Percentiles rank a stretch among this genome's conserved stretches.
Evolutionary conservation across 345 rosid species (phyloP).

Genomic region (Lagerstroemia speciosa): DNA sequence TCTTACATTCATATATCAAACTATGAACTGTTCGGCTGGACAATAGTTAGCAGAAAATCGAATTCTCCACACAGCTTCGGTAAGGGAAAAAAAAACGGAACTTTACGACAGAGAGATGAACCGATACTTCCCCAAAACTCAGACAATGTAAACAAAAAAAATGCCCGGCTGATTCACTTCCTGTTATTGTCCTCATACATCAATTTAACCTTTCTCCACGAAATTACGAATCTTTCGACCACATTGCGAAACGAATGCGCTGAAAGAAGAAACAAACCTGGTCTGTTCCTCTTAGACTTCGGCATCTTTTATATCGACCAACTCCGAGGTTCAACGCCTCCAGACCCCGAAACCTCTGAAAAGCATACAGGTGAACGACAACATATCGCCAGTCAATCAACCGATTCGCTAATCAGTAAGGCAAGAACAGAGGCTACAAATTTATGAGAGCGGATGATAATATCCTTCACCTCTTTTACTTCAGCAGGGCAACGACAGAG

Average conservation of each 20-base stretch:
- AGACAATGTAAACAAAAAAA: background rate
- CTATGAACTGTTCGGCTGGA: no score
- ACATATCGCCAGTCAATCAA: background rate
- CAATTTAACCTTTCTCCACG: background rate
- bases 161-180: background rate
- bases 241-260: background rate
- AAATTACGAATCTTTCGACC: no score
- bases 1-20: no score
- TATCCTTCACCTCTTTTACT: no score
- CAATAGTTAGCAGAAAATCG: no score
- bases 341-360: background rate
- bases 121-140: no score
- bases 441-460: no score
- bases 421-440: no score
- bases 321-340: background rate
- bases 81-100: no score
- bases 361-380: background rate
- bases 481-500: no score
- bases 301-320: constrained; percentile 39
- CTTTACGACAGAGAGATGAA: no score
- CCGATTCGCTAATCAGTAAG: background rate
- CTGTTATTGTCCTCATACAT: background rate
- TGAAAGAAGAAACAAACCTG: constrained; percentile 29
- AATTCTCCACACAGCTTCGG: no score
- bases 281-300: constrained; percentile 81